Base-by-base conservation (phyloP, 345 rosid genomes). In the Acer saccharum region DNA sequence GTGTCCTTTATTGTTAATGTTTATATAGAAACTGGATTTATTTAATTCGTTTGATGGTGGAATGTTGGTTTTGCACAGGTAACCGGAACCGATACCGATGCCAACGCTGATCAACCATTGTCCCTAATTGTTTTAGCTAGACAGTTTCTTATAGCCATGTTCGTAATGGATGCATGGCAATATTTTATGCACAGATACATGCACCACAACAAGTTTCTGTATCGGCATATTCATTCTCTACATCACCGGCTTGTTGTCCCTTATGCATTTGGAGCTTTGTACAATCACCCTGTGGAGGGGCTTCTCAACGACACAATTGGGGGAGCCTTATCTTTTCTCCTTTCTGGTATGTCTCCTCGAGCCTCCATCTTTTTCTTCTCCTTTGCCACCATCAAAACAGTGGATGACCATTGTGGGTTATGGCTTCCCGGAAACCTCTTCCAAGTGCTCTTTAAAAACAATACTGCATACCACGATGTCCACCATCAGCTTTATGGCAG, bases 171-270 rank as follows among this genome's bases (percentile, higher is more conserved):
- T 76, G 89, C 96, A 2, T 93, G 98, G 98, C 96, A 93, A 68
- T 93, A 93, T 81, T 91, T 93, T 63, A 84, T 93, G 91, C 98
- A 93, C 81, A 84, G 98, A 79, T 93, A 83, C 77, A 89, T 91
- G 93, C 96, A 93, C 81, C 87, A 89, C 76, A 91, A 91, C 90
- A 91, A 91, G 88, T 91, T 90, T 85, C 82, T 93, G 65, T 93
- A 93, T 81, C 89, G 84, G 63, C 98, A 91, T 58, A 81, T 93
- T 75, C 98, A 93, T 81, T 93, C 96, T 54, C 92, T 80, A 63
- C 98, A 93, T 77, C 98, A 93, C 68, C 94, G 94, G 21, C 96
- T 93, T 18, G 82, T 93, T 16, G 96, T 91, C n/a, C 98, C 98
- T 13, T 91, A 93, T 55, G 91, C 98, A 2, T 93, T 85, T 79